A percentile compares a stretch with the other conserved stretches of the same genome.
phyloP scores from a whole-genome alignment of 2,329 filamentous ascomycete species.

The Orbilia brochopaga region DNA sequence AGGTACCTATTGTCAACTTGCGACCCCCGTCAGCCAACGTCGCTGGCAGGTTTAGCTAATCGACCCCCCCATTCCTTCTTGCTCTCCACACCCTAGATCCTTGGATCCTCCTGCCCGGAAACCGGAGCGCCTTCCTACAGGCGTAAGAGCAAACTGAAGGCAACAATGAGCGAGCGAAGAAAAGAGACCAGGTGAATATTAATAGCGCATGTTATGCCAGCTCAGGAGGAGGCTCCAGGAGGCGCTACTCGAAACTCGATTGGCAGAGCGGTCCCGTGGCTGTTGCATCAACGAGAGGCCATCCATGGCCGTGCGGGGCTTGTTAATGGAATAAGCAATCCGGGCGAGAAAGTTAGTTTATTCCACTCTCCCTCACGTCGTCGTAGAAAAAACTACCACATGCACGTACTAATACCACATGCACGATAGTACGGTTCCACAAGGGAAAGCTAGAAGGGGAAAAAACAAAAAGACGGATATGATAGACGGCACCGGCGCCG shows the following conservation, averaged over 20 bases:
- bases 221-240: not conserved
- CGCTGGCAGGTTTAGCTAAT: too few relatives aligned
- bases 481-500: not conserved
- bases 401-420: too few relatives aligned
- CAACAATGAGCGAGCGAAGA: not conserved
- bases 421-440: conserved; percentile 1
- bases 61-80: not conserved
- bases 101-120: not conserved
- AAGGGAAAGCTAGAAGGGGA: not conserved
- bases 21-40: too few relatives aligned
- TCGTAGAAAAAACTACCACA: too few relatives aligned
- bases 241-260: conserved; percentile 5
- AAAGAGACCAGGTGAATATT: conserved; percentile 5
- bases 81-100: not conserved
- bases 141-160: not conserved
- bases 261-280: conserved; percentile 5
- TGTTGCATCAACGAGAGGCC: conserved; percentile 4
- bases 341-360: conserved; percentile 5
- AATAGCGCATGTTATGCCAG: conserved; percentile 6
- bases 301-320: conserved; percentile 1
- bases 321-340: not conserved
- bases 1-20: not conserved
- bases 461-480: not conserved
- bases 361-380: not conserved
- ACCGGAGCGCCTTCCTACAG: conserved; percentile 8